Base-by-base conservation (phyloP, 805 yeast species). In the Kuraishia borneana region DNA sequence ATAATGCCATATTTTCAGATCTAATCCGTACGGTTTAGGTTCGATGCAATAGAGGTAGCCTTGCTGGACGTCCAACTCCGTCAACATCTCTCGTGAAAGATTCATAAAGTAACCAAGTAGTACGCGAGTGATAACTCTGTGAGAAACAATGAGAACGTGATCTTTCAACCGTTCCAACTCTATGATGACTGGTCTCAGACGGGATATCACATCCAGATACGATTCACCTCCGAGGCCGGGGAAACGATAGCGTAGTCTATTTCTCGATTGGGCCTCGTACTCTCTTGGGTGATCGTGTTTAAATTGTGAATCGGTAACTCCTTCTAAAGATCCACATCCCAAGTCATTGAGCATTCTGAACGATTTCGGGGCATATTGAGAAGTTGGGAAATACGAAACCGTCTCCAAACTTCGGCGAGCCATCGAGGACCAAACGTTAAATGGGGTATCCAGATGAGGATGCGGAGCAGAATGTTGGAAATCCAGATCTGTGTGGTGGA, bases 191-290 rank as follows among this genome's bases (percentile, higher is more conserved):
- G 61, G 61, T 19, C 58, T 42, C 22, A 57, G 36, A 23, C 63
- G 39, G 18, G 55, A 45, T 13, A 57, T 54, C 19, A 57, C 61
- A 37, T 57, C 63, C 31, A 57, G 31, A 32, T 56, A 56, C 2
- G 63, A 57, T 36, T 57, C 63, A n/a, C 63, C 63, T 6, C 60
- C 58, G 14, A 51, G 32, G 10, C 63, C 63, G 2, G 61, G 61
- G 27, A 50, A 57, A 40, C 63, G 45, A 37, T 50, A 57, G 12
- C 50, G 39, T 16, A 58, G 37, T 34, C 45, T 55, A 34, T 58
- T 53, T 16, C 39, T 42, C 40, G 55, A 39, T 25, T 53, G 52
- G 30, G 46, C 49, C 29, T 43, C 31, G 36, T 49, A 57, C 26
- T 56, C 58, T 9, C 43, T 40, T 7, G 47, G 42, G 32, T 51